Percentiles rank a stretch among this genome's conserved stretches.
Evolutionary conservation across 345 rosid genomes (phyloP).

Genomic region (Gossypium stocksii): DNA sequence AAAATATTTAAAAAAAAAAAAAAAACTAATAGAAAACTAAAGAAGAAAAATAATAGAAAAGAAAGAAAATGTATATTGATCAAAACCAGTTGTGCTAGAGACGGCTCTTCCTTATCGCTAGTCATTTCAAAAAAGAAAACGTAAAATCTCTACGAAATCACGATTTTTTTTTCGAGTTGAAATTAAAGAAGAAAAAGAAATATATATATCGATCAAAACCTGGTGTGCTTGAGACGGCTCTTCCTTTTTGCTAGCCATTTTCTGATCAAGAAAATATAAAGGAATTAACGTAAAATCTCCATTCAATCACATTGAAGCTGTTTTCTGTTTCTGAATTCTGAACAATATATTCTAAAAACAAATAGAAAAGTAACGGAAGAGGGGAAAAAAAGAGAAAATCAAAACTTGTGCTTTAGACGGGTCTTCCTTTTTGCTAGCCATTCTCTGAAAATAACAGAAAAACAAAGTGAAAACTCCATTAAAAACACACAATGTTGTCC

Average conservation of each 20-base stretch:
- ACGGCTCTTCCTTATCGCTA: conserved; percentile 40
- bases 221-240: conserved; percentile 27
- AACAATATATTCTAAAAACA: not conserved
- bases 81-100: conserved; percentile 3
- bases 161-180: not conserved
- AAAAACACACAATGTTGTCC: not conserved
- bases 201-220: not conserved
- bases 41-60: not conserved
- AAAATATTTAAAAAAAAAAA: not conserved
- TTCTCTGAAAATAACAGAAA: not conserved
- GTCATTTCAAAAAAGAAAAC: conserved; percentile 23
- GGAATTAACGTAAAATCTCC: conserved; percentile 4
- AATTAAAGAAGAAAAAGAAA: not conserved
- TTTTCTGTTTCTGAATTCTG: not conserved
- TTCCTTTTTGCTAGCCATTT: conserved; percentile 36
- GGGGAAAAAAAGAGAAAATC: not conserved
- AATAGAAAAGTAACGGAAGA: not conserved
- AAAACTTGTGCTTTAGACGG: not conserved
- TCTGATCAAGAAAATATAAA: conserved; percentile 12
- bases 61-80: not conserved
- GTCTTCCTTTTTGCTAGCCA: not conserved
- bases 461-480: not conserved
- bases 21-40: not conserved
- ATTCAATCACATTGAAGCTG: not conserved
- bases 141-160: not conserved